phyloP scores from a whole-genome alignment of 176 grass and related monocot species.

The Phoenix roebelenii region DNA sequence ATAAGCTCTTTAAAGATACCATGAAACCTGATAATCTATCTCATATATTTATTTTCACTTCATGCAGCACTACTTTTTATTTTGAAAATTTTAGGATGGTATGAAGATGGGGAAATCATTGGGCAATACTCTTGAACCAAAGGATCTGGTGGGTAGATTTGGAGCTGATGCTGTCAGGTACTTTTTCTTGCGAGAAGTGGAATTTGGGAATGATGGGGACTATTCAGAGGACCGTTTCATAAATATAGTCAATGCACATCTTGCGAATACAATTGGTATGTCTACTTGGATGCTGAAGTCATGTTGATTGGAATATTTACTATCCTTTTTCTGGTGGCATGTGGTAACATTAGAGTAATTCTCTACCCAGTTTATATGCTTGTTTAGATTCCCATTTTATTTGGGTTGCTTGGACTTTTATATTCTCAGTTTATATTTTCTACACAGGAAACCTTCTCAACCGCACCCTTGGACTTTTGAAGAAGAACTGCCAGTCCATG shows the following conservation, averaged over 20 bases:
- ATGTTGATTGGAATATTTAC: constrained; percentile 2
- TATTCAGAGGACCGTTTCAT: constrained; percentile 96
- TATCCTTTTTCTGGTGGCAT: not conserved
- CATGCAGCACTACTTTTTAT: constrained; percentile 15
- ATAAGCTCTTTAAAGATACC: not conserved
- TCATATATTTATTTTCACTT: constrained; percentile 34
- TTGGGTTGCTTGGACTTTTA: not conserved
- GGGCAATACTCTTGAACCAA: constrained; percentile 95
- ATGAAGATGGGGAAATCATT: constrained; percentile 64
- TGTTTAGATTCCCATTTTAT: not conserved
- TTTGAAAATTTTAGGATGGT: no score
- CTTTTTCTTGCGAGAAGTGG: constrained; percentile 93
- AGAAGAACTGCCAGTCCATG: constrained; percentile 84
- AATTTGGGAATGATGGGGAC: constrained; percentile 91
- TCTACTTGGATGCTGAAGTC: constrained; percentile 3
- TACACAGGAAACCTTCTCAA: constrained; percentile 88
- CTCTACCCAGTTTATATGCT: not conserved
- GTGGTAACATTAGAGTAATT: not conserved
- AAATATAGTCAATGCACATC: constrained; percentile 93
- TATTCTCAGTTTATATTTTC: not conserved
- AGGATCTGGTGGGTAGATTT: constrained; percentile 74
- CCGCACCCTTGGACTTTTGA: constrained; percentile 82
- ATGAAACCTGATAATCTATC: constrained; percentile 7
- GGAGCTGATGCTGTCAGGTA: constrained; percentile 86
- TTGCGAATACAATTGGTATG: constrained; percentile 92